phyloP scores from a whole-genome alignment of 192 early-diverging fungal species.

The Coemansia sp. region DNA sequence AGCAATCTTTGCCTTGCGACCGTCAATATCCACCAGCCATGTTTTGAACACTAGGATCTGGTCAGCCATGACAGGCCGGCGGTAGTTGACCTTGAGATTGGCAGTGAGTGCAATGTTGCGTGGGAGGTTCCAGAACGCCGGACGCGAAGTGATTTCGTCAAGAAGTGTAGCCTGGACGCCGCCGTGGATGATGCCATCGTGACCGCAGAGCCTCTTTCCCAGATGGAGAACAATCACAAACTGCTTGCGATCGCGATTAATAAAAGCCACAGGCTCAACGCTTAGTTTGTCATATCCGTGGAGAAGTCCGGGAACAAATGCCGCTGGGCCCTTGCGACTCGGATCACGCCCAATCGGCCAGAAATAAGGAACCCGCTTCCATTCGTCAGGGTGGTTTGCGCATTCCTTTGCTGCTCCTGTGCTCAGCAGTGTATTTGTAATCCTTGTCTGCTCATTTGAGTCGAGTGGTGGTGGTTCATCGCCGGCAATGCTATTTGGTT shows the following conservation, averaged over 20 bases:
- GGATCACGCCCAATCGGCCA: slow-evolving; percentile 20
- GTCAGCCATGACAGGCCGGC: slow-evolving; percentile 63
- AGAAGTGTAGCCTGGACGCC: slow-evolving; percentile 71
- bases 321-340: background rate
- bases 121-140: slow-evolving; percentile 63
- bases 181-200: slow-evolving; percentile 78
- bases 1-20: slow-evolving; percentile 67
- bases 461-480: background rate
- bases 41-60: slow-evolving; percentile 60
- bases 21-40: slow-evolving; percentile 60
- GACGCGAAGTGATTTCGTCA: slow-evolving; percentile 65
- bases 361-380: slow-evolving; percentile 53
- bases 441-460: slow-evolving; percentile 1
- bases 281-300: slow-evolving; percentile 30
- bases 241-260: slow-evolving; percentile 49
- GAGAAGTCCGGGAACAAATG: slow-evolving; percentile 36
- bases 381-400: slow-evolving; percentile 34
- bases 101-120: slow-evolving; percentile 73
- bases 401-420: slow-evolving; percentile 38
- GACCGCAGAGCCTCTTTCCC: slow-evolving; percentile 71
- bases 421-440: slow-evolving; percentile 23
- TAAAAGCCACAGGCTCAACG: slow-evolving; percentile 45
- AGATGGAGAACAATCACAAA: slow-evolving; percentile 64
- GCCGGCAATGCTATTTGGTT: background rate
- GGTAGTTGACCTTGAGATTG: slow-evolving; percentile 75